A percentile compares a stretch with the other conserved stretches of the same genome.
phyloP scores from a whole-genome alignment of 2,329 filamentous ascomycete genomes.

The Diaporthe citriasiana region DNA sequence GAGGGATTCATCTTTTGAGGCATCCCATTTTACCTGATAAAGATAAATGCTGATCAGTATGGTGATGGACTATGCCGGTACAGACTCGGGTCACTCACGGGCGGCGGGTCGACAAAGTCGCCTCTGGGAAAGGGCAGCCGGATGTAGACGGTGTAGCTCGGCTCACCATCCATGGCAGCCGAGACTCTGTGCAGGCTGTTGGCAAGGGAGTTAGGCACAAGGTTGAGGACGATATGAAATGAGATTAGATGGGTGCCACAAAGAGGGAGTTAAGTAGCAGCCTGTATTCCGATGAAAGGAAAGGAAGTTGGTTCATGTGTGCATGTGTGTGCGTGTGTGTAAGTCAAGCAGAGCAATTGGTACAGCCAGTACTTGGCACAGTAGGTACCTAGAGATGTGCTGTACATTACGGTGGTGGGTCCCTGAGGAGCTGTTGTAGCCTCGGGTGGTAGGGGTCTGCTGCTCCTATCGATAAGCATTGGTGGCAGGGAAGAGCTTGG shows the following conservation, averaged over 20 bases:
- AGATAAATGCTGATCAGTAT: background rate
- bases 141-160: conserved; percentile 82
- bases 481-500: conserved; percentile 32
- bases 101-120: conserved; percentile 90
- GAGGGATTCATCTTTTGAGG: conserved; percentile 85
- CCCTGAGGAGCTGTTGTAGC: background rate
- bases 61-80: background rate
- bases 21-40: conserved; percentile 85
- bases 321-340: background rate
- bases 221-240: background rate
- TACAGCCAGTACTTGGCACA: conserved; percentile 19
- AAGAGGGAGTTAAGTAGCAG: background rate
- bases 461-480: conserved; percentile 19
- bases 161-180: conserved; percentile 57
- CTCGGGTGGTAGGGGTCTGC: background rate
- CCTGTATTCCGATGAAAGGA: conserved; percentile 22
- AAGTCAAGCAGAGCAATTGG: conserved; percentile 27
- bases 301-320: background rate
- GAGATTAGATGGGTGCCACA: conserved; percentile 12
- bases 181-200: conserved; percentile 14
- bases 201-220: background rate
- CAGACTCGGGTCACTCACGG: conserved; percentile 65
- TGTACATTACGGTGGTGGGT: background rate
- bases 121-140: conserved; percentile 90
- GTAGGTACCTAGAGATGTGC: background rate